Evolutionary conservation across 1,139 yeast genomes (phyloP).

Genomic region (Nakaseomyces sp.): DNA sequence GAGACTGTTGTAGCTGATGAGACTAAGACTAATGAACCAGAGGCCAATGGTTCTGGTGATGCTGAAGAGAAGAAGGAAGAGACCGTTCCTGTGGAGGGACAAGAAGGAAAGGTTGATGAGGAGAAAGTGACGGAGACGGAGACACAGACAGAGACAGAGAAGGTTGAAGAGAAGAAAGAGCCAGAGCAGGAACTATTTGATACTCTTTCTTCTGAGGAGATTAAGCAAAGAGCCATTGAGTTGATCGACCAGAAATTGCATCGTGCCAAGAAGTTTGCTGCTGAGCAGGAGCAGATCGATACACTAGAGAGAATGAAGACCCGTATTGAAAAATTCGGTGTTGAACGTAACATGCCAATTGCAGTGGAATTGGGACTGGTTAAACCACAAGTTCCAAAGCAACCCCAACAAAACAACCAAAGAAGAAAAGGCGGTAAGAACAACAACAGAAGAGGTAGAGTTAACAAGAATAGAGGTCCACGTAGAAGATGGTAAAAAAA

Average conservation of each 20-base stretch:
- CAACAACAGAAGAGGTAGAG: conserved; percentile 6
- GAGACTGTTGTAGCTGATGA: conserved; percentile 20
- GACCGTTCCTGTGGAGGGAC: conserved; percentile 9
- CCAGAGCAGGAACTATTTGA: conserved; percentile 9
- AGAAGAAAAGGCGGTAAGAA: conserved; percentile 5
- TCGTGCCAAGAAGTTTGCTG: conserved; percentile 74
- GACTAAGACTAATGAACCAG: conserved; percentile 11
- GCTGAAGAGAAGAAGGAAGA: not conserved
- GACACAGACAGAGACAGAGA: too few relatives aligned
- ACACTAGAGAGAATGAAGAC: conserved; percentile 49
- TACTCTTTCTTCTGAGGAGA: conserved; percentile 52
- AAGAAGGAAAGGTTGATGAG: conserved; percentile 10
- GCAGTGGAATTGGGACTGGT: conserved; percentile 58
- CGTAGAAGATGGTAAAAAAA: conserved; percentile 6
- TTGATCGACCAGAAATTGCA: conserved; percentile 57
- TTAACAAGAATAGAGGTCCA: conserved; percentile 7
- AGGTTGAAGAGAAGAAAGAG: conserved; percentile 10
- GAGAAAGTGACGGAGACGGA: too few relatives aligned
- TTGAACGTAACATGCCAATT: conserved; percentile 57
- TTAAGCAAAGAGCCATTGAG: conserved; percentile 59
- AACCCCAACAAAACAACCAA: conserved; percentile 7
- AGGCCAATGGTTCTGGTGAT: conserved; percentile 13
- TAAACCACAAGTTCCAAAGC: conserved; percentile 8
- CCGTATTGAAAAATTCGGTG: conserved; percentile 79
- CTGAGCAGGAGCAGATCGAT: conserved; percentile 40